Base-by-base conservation (phyloP, 2,329 filamentous ascomycete species). In the Phoma herbarum region DNA sequence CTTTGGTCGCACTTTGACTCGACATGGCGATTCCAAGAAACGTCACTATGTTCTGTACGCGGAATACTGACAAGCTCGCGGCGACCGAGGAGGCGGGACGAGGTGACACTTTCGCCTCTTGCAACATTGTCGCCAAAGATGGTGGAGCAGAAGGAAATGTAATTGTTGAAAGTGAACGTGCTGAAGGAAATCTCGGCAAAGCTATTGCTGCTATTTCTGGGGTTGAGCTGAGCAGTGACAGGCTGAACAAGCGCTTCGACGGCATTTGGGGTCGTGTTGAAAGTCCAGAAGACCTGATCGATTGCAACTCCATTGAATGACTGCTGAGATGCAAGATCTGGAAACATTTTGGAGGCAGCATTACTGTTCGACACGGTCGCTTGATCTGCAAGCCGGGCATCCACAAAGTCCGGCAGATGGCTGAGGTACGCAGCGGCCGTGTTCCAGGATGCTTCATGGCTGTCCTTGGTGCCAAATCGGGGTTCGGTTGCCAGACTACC, bases 71-170 rank as follows among this genome's bases (percentile, higher is more conserved):
- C 42, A 1, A 76, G 63, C 44, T 60, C 59, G 6, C 47, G 37
- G 8, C 66, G 55, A 4, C 74, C 75, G 1, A 77, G 62, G 1
- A 78, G 68, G 20, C 72, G 71, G 22, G 65, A 70, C 0, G 67
- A 70, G 7, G 66, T 60, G 0, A 76, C 48, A 16, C 69, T 65
- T n/a, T 63, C 53, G 6, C 47, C 31, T n/a, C 31, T 16, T n/a
- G 69, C 67, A 0, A 50, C 60, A 3, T 66, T 61, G 8, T 60
- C 53, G 4, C 57, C 64, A 7, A 63, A 67, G 22, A 69, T 66
- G n/a, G 51, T 33, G 8, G 37, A 54, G 53, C 65, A 76, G 41
- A 67, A 69, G 7, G 45, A 26, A 5, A 46, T 23, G 25, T 64
- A 64, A 39, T 60, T 63, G 3, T 25, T 22, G 41, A 61, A 46